Conservation (phyloP, 768 basidiomycete genomes). For the Cyathus striatus region DNA sequence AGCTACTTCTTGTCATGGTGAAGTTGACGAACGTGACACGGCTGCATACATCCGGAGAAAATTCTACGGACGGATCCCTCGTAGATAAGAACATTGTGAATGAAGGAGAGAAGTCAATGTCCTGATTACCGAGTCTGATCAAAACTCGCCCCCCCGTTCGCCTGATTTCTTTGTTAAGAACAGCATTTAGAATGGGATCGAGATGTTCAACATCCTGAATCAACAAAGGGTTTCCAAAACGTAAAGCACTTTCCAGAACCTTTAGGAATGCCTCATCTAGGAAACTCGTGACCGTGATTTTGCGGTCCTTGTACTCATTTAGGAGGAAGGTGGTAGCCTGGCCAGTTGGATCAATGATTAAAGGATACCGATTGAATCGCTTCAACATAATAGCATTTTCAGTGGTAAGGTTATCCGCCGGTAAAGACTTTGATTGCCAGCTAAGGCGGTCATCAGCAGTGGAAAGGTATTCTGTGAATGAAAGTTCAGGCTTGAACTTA, state of each 20-base stretch:
- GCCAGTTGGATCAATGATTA: constrained; percentile 97
- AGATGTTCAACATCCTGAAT: constrained; percentile 98
- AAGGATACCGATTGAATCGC: constrained; percentile 94
- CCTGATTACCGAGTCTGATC: constrained; percentile 94
- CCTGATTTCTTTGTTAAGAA: constrained; percentile 94
- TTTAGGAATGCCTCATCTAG: constrained; percentile 98
- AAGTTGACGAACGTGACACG: constrained; percentile 95
- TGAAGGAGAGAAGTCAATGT: constrained; percentile 99
- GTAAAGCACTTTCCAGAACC: constrained; percentile 95
- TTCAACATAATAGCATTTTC: constrained; percentile 99
- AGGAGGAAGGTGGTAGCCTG: constrained; percentile 93
- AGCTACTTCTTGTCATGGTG: constrained; percentile 97
- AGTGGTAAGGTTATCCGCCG: constrained; percentile 90
- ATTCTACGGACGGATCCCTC: constrained; percentile 93
- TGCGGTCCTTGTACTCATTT: constrained; percentile 92
- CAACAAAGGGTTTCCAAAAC: constrained; percentile 94
- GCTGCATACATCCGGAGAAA: constrained; percentile 98
- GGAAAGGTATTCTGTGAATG: constrained; percentile 92
- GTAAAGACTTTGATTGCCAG: constrained; percentile 96
- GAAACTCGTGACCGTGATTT: constrained; percentile 98
- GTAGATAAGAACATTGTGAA: constrained; percentile 99
- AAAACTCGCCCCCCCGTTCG: constrained; percentile 96
- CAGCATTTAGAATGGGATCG: constrained; percentile 95
- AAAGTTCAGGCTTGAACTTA: constrained; percentile 88
- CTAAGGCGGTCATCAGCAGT: constrained; percentile 93